Conservation (phyloP, 2,329 filamentous ascomycete species). For the Fusarium sp. region DNA sequence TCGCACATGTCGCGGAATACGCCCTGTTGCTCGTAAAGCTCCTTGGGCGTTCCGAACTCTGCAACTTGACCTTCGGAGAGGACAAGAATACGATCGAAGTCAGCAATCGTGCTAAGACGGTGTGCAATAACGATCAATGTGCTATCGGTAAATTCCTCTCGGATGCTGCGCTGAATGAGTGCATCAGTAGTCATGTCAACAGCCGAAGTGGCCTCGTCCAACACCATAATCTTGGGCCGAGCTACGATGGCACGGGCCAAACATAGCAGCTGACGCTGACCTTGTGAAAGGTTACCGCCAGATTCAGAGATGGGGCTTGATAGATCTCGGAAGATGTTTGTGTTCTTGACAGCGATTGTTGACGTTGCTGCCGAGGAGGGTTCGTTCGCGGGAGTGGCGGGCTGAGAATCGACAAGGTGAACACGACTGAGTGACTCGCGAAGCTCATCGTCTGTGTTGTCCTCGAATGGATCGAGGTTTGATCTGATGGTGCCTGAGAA, state of each 20-base stretch:
- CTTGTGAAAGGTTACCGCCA: constrained; percentile 79
- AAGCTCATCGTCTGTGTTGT: constrained; percentile 76
- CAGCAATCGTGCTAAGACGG: constrained; percentile 79
- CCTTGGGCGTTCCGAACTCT: constrained; percentile 74
- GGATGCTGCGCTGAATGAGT: constrained; percentile 78
- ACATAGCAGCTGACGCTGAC: constrained; percentile 81
- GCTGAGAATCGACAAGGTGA: constrained; percentile 67
- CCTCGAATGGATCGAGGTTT: constrained; percentile 82
- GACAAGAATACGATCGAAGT: constrained; percentile 80
- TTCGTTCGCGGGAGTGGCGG: constrained; percentile 55
- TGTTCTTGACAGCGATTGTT: constrained; percentile 60
- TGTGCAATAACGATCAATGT: constrained; percentile 82
- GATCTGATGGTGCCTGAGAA: constrained; percentile 82
- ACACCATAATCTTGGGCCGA: constrained; percentile 80
- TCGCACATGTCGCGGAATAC: constrained; percentile 73
- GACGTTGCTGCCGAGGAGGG: constrained; percentile 52
- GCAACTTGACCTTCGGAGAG: constrained; percentile 74
- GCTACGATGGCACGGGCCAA: constrained; percentile 79
- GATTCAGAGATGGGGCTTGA: constrained; percentile 75
- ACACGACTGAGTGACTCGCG: constrained; percentile 77
- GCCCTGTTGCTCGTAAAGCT: constrained; percentile 68
- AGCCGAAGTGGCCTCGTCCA: constrained; percentile 83
- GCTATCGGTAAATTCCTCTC: constrained; percentile 75
- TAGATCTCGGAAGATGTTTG: constrained; percentile 74
- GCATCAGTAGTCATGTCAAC: constrained; percentile 82